A percentile compares a stretch with the other conserved stretches of the same genome.
These are phyloP conservation scores for Cubamyces sp. DNA, from an alignment of 768 basidiomycete species.

Conservation along the genomic window DNA sequence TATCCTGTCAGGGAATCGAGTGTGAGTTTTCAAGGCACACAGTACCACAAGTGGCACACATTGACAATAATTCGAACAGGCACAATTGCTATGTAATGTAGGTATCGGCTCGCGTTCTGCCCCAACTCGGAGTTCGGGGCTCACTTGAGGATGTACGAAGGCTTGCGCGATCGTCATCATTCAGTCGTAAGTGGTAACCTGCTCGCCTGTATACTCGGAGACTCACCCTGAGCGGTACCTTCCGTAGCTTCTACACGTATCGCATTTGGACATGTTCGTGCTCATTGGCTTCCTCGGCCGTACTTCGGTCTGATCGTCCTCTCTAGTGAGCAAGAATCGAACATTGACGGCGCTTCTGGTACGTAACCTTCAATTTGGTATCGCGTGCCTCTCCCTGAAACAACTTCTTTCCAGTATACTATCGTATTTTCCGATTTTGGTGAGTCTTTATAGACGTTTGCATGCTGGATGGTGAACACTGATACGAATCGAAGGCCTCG, in stretches of 20 bases:
- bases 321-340: slow-evolving; percentile 12
- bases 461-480: not conserved
- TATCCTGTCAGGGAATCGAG: slow-evolving; percentile 10
- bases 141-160: not conserved
- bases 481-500: not conserved
- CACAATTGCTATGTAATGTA: slow-evolving; percentile 11
- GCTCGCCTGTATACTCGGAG: not conserved
- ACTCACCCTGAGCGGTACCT: not conserved
- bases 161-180: slow-evolving; percentile 14
- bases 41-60: not conserved
- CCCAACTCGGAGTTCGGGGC: not conserved
- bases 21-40: not conserved
- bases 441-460: not conserved
- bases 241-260: slow-evolving; percentile 15
- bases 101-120: not conserved
- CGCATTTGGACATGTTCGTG: slow-evolving; percentile 23
- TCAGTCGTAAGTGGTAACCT: slow-evolving; percentile 3
- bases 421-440: slow-evolving; percentile 6
- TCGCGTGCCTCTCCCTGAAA: not conserved
- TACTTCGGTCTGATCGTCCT: not conserved
- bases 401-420: not conserved
- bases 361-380: not conserved
- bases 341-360: slow-evolving; percentile 6
- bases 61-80: not conserved
- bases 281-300: not conserved